A percentile compares a stretch with the other conserved stretches of the same genome.
Evolutionary conservation across 2,329 filamentous ascomycete genomes (phyloP).

Genomic region (Aspergillus texensis): DNA sequence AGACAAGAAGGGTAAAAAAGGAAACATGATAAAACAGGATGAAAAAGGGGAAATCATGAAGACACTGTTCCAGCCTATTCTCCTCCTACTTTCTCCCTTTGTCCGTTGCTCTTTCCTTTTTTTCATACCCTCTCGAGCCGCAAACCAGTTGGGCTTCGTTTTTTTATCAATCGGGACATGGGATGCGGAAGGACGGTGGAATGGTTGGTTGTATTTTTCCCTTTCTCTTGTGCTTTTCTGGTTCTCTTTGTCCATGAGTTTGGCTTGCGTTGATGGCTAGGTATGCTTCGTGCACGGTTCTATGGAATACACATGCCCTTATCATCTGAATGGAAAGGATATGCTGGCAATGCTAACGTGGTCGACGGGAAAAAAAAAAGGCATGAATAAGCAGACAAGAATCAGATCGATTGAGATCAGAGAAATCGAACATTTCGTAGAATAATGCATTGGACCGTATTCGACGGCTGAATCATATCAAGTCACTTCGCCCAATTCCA

Average conservation of each 20-base stretch:
- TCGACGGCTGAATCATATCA: constrained; percentile 21
- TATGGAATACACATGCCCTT: constrained; percentile 12
- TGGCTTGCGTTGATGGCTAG: background rate
- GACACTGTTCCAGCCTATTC: background rate
- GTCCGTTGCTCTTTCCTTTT: background rate
- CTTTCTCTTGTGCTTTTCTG: constrained; percentile 1
- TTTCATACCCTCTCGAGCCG: background rate
- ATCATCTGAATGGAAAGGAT: background rate
- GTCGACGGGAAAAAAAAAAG: constrained; percentile 3
- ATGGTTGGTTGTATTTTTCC: background rate
- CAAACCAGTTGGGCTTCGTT: constrained; percentile 14
- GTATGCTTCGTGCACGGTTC: constrained; percentile 7
- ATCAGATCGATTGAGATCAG: constrained; percentile 18
- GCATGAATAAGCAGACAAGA: constrained; percentile 14
- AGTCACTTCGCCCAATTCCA: constrained; percentile 23
- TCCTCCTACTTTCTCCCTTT: background rate
- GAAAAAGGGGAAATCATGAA: constrained; percentile 7
- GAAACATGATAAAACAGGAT: background rate
- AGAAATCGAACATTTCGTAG: constrained; percentile 26
- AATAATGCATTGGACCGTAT: constrained; percentile 31
- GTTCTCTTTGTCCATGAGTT: background rate
- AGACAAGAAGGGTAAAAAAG: constrained; percentile 1
- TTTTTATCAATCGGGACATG: background rate
- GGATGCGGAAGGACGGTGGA: background rate
- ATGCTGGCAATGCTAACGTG: background rate